These are phyloP conservation scores for Yarrowia sp. DNA, from an alignment of 805 yeast genomes.

Conservation along the genomic window DNA sequence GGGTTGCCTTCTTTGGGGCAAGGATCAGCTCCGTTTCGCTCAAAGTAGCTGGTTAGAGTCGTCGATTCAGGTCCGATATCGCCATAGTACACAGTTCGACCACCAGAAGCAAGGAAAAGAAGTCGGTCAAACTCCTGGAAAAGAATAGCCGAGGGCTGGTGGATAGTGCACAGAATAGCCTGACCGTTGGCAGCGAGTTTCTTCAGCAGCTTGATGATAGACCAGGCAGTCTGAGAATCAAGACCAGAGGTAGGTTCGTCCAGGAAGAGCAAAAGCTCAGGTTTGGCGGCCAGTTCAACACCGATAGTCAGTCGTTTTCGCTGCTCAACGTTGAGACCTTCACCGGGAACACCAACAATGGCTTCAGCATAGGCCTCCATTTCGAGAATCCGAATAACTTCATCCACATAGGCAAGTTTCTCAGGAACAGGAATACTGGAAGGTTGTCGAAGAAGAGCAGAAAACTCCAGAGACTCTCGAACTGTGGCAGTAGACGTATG, in stretches of 20 bases:
- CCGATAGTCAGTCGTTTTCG: slow-evolving; percentile 70
- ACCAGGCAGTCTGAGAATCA: slow-evolving; percentile 74
- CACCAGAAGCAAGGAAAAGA: slow-evolving; percentile 72
- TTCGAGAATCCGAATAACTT: slow-evolving; percentile 66
- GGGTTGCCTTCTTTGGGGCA: slow-evolving; percentile 79
- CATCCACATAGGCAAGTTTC: slow-evolving; percentile 70
- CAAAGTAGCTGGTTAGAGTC: slow-evolving; percentile 57
- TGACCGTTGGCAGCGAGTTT: slow-evolving; percentile 66
- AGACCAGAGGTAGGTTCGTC: slow-evolving; percentile 76
- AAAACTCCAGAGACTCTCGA: slow-evolving; percentile 71
- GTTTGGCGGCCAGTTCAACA: slow-evolving; percentile 71
- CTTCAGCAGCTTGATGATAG: slow-evolving; percentile 66
- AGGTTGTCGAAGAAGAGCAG: slow-evolving; percentile 74
- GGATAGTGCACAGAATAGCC: slow-evolving; percentile 76
- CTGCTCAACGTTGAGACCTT: slow-evolving; percentile 69
- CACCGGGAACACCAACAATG: slow-evolving; percentile 75
- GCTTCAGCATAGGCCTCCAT: slow-evolving; percentile 73
- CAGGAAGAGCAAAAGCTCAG: slow-evolving; percentile 63
- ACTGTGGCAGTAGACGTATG: slow-evolving; percentile 72
- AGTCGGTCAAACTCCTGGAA: slow-evolving; percentile 80
- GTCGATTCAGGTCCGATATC: slow-evolving; percentile 68
- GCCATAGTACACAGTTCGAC: slow-evolving; percentile 77
- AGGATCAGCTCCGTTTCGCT: slow-evolving; percentile 64
- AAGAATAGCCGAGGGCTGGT: slow-evolving; percentile 83
- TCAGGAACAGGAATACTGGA: slow-evolving; percentile 58